These are phyloP conservation scores for Wallacemonas sp. DNA, from an alignment of 208 protist species.

Conservation along the genomic window DNA sequence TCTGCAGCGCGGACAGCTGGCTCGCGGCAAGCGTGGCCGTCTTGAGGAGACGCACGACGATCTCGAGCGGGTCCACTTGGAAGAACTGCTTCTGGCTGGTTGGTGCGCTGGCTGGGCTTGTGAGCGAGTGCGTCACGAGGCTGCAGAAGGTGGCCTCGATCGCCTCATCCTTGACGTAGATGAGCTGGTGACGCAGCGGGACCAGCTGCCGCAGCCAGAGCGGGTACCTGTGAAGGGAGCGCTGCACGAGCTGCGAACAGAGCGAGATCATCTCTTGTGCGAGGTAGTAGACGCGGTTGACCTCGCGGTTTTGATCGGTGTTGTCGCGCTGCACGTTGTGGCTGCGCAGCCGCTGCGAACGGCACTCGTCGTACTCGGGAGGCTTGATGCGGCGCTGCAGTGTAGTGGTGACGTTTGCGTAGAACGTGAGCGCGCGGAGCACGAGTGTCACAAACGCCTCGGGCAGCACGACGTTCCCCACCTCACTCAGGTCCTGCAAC, in stretches of 20 bases:
- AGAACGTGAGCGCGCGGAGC: conserved; percentile 26
- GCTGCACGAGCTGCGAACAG: conserved; percentile 29
- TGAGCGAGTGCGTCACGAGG: conserved; percentile 25
- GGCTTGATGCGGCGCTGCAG: conserved; percentile 26
- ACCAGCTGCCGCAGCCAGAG: conserved; percentile 39
- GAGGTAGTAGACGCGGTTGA: conserved; percentile 33
- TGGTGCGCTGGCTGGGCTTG: conserved; percentile 15
- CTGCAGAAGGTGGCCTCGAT: conserved; percentile 65
- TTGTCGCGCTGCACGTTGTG: conserved; percentile 21
- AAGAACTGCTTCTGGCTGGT: conserved; percentile 42
- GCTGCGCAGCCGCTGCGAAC: conserved; percentile 17
- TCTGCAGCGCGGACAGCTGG: conserved; percentile 49
- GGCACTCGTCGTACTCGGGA: not conserved
- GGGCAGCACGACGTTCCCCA: conserved; percentile 46
- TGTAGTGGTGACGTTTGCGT: conserved; percentile 7
- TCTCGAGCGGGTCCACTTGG: conserved; percentile 70
- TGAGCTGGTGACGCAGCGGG: conserved; percentile 63
- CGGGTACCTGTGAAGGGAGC: conserved; percentile 32
- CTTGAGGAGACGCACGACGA: conserved; percentile 44
- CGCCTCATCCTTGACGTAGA: conserved; percentile 28
- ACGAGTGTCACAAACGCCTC: conserved; percentile 43
- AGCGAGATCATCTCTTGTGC: conserved; percentile 26
- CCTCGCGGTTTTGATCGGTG: conserved; percentile 21
- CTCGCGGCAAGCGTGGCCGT: conserved; percentile 46
- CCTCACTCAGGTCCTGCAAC: conserved; percentile 43